A percentile compares a stretch with the other conserved stretches of the same genome.
Conservation (phyloP, 768 basidiomycete genomes). For the Neoboletus brunneissimus region DNA sequence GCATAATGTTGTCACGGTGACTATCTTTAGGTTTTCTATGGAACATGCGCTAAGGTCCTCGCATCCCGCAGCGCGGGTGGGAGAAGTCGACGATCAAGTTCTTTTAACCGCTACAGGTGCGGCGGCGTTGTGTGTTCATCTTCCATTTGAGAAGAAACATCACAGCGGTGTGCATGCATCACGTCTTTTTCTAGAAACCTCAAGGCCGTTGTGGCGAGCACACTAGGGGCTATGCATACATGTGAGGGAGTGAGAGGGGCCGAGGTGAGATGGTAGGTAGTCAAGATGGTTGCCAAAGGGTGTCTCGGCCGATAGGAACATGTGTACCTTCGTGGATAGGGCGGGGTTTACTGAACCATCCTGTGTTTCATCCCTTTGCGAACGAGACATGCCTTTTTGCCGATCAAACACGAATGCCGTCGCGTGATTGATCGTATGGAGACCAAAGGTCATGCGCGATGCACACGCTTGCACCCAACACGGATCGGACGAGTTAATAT, state of each 20-base stretch:
- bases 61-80: no score
- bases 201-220: background rate
- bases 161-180: background rate
- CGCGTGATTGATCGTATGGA: background rate
- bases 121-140: background rate
- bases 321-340: background rate
- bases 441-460: background rate
- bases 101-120: no score
- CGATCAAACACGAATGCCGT: background rate
- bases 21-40: background rate
- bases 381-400: background rate
- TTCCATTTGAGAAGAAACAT: background rate
- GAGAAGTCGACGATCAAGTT: no score
- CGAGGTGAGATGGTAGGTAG: background rate
- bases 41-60: background rate
- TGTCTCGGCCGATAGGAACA: background rate
- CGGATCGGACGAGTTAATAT: background rate
- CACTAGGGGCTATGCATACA: background rate
- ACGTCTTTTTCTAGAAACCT: background rate
- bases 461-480: background rate
- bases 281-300: background rate
- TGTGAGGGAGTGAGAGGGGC: background rate
- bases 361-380: background rate
- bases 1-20: background rate
- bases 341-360: background rate